Percentiles rank a stretch among this genome's conserved stretches.
phyloP scores from a whole-genome alignment of 169 alveolate genomes.

The Theileria luwenshuni region DNA sequence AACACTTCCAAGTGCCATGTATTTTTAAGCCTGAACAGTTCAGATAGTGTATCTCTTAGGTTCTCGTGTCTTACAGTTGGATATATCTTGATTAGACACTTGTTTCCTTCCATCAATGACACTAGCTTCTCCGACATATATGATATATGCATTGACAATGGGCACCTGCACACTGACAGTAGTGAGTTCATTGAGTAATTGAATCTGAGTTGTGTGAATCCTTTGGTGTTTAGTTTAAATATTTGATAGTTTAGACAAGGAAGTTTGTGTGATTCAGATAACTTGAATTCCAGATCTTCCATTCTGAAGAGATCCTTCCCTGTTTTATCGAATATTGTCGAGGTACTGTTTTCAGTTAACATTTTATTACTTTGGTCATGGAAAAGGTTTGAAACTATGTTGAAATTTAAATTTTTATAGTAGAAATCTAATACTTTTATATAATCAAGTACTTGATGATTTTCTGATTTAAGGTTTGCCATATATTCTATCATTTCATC shows the following conservation, averaged over 20 bases:
- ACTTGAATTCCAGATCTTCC: not conserved
- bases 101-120: constrained; percentile 3
- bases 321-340: not conserved
- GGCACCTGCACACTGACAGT: constrained; percentile 23
- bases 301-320: constrained; percentile 16
- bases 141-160: constrained; percentile 34
- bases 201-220: constrained; percentile 41
- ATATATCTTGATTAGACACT: constrained; percentile 24
- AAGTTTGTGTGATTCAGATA: not conserved
- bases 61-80: constrained; percentile 18
- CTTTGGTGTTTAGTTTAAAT: constrained; percentile 36
- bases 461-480: not conserved
- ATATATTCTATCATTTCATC: constrained; percentile 35
- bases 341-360: not conserved
- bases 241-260: constrained; percentile 33
- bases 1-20: constrained; percentile 39
- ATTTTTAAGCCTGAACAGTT: constrained; percentile 21
- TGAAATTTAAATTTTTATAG: constrained; percentile 15
- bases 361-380: not conserved
- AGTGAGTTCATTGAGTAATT: constrained; percentile 36
- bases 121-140: constrained; percentile 25
- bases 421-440: constrained; percentile 18
- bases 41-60: constrained; percentile 34
- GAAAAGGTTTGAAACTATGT: constrained; percentile 19
- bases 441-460: not conserved